Evolutionary conservation across 1,284 basidiomycete genomes (phyloP).

Genomic region (Cryptococcus sp.): DNA sequence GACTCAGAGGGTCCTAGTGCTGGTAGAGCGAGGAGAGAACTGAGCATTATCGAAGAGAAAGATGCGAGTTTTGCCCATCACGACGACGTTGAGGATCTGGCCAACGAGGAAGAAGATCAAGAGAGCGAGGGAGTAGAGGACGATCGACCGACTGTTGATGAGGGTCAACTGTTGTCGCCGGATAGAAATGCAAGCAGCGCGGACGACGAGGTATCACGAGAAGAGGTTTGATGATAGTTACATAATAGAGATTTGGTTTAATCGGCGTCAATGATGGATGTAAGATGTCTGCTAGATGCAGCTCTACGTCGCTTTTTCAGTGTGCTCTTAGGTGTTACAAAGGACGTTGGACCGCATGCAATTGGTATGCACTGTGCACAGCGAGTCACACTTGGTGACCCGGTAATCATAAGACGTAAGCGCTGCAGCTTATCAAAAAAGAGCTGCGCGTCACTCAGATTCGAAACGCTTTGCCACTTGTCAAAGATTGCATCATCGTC

Average conservation of each 20-base stretch:
- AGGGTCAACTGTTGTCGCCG: not conserved
- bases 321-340: too few relatives aligned
- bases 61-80: constrained; percentile 12
- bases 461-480: too few relatives aligned
- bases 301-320: too few relatives aligned
- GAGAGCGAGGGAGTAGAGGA: not conserved
- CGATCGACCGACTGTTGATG: constrained; percentile 8
- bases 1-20: constrained; percentile 14
- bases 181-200: not conserved
- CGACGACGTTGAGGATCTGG: constrained; percentile 4
- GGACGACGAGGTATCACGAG: not conserved
- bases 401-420: too few relatives aligned
- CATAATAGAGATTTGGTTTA: not conserved
- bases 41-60: constrained; percentile 51
- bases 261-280: too few relatives aligned
- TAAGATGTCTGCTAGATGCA: too few relatives aligned
- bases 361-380: too few relatives aligned
- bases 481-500: too few relatives aligned
- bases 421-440: too few relatives aligned
- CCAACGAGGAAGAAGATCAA: not conserved
- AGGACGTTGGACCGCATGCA: too few relatives aligned
- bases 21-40: constrained; percentile 37
- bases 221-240: not conserved
- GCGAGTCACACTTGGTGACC: too few relatives aligned
- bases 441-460: too few relatives aligned